These are phyloP conservation scores for Candolleomyces aberdarensis DNA, from an alignment of 768 basidiomycete genomes.

Conservation along the genomic window DNA sequence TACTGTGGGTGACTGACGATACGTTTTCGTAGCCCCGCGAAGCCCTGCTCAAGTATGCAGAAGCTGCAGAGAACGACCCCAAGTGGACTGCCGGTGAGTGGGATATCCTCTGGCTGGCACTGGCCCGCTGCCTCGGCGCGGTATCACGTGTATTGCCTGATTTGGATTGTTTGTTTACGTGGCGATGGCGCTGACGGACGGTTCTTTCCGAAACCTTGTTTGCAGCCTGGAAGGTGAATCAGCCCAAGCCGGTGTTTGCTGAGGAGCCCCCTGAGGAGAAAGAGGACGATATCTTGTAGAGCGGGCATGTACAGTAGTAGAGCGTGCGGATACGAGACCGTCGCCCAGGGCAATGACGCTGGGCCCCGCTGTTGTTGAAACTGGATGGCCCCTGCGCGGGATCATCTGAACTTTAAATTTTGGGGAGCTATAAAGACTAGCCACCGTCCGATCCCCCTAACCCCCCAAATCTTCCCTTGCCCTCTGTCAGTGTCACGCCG, in stretches of 20 bases:
- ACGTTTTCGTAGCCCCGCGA: constrained; percentile 76
- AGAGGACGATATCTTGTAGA: constrained; percentile 38
- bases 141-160: constrained; percentile 32
- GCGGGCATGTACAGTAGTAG: constrained; percentile 11
- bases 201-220: constrained; percentile 50
- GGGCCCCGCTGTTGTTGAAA: constrained; percentile 30
- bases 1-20: constrained; percentile 11
- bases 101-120: no score
- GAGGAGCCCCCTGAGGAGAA: constrained; percentile 59
- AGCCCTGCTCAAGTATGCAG: constrained; percentile 91
- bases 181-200: constrained; percentile 59
- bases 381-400: constrained; percentile 69
- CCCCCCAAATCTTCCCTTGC: constrained; percentile 69
- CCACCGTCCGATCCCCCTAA: constrained; percentile 65
- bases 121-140: constrained; percentile 9
- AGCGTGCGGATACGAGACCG: constrained; percentile 17
- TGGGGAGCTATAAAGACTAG: constrained; percentile 78
- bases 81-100: constrained; percentile 81
- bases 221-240: constrained; percentile 82
- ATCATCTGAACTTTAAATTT: constrained; percentile 82
- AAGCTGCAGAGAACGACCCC: constrained; percentile 71
- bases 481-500: constrained; percentile 51
- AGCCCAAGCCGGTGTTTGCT: constrained; percentile 84
- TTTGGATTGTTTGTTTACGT: constrained; percentile 43
- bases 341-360: constrained; percentile 17